phyloP scores from a whole-genome alignment of 2,329 filamentous ascomycete genomes.

The Fusarium palustre region DNA sequence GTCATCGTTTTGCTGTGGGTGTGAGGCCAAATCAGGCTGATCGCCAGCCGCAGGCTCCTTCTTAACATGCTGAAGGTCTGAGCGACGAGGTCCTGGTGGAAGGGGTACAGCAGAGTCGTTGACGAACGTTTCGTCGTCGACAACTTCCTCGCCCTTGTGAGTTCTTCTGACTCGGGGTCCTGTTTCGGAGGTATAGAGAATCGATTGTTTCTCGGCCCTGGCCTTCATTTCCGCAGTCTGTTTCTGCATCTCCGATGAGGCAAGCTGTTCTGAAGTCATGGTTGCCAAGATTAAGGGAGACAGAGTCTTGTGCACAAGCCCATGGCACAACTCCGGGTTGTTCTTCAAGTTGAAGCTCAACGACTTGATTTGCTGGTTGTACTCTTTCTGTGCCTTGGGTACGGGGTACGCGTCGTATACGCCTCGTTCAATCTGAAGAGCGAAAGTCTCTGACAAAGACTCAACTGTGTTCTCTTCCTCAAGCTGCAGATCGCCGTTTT shows the following conservation, averaged over 20 bases:
- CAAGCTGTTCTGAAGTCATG: slow-evolving; percentile 92
- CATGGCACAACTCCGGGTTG: slow-evolving; percentile 81
- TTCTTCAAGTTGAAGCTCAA: slow-evolving; percentile 90
- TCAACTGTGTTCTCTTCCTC: slow-evolving; percentile 73
- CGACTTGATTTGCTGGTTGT: slow-evolving; percentile 75
- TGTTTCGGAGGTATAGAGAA: slow-evolving; percentile 77
- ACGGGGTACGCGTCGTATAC: slow-evolving; percentile 67
- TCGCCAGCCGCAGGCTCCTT: slow-evolving; percentile 49
- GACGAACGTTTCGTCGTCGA: slow-evolving; percentile 77
- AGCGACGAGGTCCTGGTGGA: slow-evolving; percentile 39
- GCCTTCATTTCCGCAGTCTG: slow-evolving; percentile 82
- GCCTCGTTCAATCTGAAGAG: slow-evolving; percentile 82
- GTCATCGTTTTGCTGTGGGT: slow-evolving; percentile 57
- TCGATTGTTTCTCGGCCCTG: slow-evolving; percentile 83
- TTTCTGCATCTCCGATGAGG: slow-evolving; percentile 86
- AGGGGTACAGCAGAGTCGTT: slow-evolving; percentile 52
- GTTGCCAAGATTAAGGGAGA: slow-evolving; percentile 81
- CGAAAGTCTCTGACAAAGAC: slow-evolving; percentile 74
- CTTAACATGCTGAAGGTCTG: slow-evolving; percentile 49
- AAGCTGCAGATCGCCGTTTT: slow-evolving; percentile 71
- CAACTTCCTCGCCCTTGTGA: slow-evolving; percentile 93
- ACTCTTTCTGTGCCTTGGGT: slow-evolving; percentile 60
- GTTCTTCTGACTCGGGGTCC: slow-evolving; percentile 85
- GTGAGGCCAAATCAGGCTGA: slow-evolving; percentile 42
- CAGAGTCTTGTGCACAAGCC: slow-evolving; percentile 78